These are phyloP conservation scores for Datura wrightii DNA, from an alignment of 257 asterid genomes.

Conservation along the genomic window DNA sequence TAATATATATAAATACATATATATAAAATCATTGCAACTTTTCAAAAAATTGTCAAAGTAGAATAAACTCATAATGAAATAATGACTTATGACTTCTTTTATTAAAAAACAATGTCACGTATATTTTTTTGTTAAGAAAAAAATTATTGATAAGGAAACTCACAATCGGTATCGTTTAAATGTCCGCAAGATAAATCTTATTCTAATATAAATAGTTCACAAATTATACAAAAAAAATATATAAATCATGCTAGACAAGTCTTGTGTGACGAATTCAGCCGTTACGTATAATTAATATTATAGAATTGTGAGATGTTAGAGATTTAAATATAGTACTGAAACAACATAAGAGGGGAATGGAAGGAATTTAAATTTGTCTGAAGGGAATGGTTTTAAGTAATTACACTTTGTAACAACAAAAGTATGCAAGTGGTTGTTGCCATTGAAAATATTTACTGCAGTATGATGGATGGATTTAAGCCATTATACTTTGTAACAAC, in stretches of 20 bases:
- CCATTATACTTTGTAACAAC: slow-evolving; percentile 9
- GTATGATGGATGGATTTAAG: neutral
- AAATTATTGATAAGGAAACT: too few species aligned
- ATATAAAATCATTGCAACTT: neutral
- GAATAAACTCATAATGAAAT: neutral
- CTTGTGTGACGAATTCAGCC: rapidly evolving
- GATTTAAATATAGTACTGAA: too few species aligned
- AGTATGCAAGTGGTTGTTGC: neutral
- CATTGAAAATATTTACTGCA: neutral
- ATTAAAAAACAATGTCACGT: neutral
- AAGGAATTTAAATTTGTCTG: neutral
- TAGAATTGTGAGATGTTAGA: neutral
- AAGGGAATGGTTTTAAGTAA: neutral
- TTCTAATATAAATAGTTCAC: too few species aligned
- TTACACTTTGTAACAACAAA: neutral
- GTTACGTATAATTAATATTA: neutral
- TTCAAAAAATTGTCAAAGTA: neutral
- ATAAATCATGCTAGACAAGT: neutral
- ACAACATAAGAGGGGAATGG: neutral
- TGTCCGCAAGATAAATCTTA: too few species aligned
- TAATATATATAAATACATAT: too few species aligned
- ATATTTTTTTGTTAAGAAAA: too few species aligned
- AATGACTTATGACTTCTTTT: neutral
- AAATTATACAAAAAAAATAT: neutral
- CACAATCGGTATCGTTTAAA: too few species aligned